These are phyloP conservation scores for Coniosporium apollinis DNA, from an alignment of 495 filamentous ascomycete species.

Conservation along the genomic window DNA sequence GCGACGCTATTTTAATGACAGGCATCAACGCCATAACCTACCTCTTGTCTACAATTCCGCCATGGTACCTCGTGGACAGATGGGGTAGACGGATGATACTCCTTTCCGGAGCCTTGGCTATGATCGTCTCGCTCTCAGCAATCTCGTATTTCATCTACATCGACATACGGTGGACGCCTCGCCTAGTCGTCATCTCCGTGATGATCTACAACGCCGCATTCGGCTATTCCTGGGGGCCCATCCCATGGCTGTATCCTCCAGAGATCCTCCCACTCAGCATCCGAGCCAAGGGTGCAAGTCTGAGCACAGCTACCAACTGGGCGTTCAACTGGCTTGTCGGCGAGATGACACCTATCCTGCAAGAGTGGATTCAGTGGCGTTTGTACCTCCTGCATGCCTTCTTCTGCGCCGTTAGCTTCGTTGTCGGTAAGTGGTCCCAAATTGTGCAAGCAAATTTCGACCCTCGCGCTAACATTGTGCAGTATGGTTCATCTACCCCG, in stretches of 20 bases:
- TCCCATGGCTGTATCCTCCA: constrained; percentile 95
- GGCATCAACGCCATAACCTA: constrained; percentile 93
- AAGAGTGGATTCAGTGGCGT: constrained; percentile 80
- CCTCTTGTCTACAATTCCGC: constrained; percentile 75
- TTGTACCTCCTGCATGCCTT: constrained; percentile 92
- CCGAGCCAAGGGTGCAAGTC: constrained; percentile 87
- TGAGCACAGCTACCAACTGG: constrained; percentile 96
- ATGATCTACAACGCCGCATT: constrained; percentile 98
- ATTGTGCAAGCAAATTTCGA: no score
- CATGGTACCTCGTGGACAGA: constrained; percentile 91
- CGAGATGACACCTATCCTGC: constrained; percentile 80
- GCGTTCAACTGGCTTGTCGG: constrained; percentile 97
- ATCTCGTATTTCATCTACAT: constrained; percentile 96
- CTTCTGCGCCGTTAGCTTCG: constrained; percentile 90
- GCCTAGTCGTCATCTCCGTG: constrained; percentile 78
- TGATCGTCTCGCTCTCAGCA: constrained; percentile 75
- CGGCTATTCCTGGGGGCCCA: constrained; percentile 96
- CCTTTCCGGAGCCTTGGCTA: constrained; percentile 76
- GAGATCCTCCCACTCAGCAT: constrained; percentile 96
- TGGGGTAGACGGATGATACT: constrained; percentile 86
- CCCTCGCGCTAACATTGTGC: neutral
- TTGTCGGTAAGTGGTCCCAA: constrained; percentile 59
- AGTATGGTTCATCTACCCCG: constrained; percentile 96
- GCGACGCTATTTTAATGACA: constrained; percentile 87
- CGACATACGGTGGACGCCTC: constrained; percentile 57